Evolutionary conservation across 805 yeast species (phyloP), one percentile per base, ranked within the genome.

Genomic region (Metschnikowia anglica): DNA sequence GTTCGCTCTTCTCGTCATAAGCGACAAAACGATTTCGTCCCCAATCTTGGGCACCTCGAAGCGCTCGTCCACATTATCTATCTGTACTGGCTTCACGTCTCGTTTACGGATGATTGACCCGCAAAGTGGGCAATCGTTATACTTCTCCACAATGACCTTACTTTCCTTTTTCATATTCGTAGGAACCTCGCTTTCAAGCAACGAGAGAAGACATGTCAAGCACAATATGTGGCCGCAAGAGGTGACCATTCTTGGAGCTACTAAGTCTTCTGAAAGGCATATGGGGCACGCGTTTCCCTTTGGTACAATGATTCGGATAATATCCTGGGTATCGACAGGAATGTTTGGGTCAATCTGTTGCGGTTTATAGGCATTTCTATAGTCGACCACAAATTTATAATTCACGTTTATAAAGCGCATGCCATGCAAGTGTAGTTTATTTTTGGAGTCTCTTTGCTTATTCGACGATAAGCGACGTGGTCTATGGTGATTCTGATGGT

Each of bases 171-270:
- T 62, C 51, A 68, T 63, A 39, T 61, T 61, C 16, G 52, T 54
- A 1, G 76, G 76, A 2, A 70, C 61, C 43, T 70, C 74, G 15
- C 82, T 79, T 27, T 78, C 85, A 33, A 88, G 66, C 54, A 86
- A 78, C 34, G 89, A 77, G 42, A 89, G 61, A 23, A 91, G 63
- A 61, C 99, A 93, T 11, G 89, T 79, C 42, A 79, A 73, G 59
- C 99, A 93, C 56, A 93, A 79, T 12, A 89, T 75, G 59, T 93
- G 99, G 4, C 99, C 99, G 67, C 99, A 93, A 10, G 81, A 76
- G 4, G 72, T 67, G 21, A 88, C 81, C 98, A 93, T 95, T 42
- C 98, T 71, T 2, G 99, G 97, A 0, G 97, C 97, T 13, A 85
- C 77, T 11, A 93, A 86, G 11, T 81, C 82, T 38, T 88, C 95